phyloP scores from a whole-genome alignment of 352 stramenopile species.

The Phytophthora litchii region DNA sequence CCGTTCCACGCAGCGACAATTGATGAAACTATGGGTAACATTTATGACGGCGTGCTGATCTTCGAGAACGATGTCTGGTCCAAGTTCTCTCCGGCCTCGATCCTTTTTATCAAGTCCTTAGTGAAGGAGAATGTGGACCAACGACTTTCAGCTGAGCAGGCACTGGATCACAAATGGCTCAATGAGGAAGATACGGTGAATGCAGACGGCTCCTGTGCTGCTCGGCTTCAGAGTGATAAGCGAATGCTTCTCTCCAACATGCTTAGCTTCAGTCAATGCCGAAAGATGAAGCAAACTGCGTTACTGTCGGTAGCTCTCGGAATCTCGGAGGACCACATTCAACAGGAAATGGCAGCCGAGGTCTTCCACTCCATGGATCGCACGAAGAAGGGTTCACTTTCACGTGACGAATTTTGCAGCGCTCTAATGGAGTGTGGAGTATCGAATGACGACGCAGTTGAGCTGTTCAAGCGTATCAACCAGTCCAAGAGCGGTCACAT shows the following conservation, averaged over 20 bases:
- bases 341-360: slow-evolving; percentile 76
- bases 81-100: slow-evolving; percentile 60
- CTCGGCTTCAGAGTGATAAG: slow-evolving; percentile 63
- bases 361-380: slow-evolving; percentile 91
- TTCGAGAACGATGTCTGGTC: slow-evolving; percentile 78
- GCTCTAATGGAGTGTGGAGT: slow-evolving; percentile 91
- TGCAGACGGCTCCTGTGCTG: slow-evolving; percentile 17
- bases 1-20: slow-evolving; percentile 74
- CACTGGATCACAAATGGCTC: slow-evolving; percentile 75
- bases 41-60: slow-evolving; percentile 75
- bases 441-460: slow-evolving; percentile 71
- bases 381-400: slow-evolving; percentile 85
- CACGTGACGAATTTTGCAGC: slow-evolving; percentile 93
- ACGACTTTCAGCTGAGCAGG: slow-evolving; percentile 67
- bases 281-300: slow-evolving; percentile 80
- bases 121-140: slow-evolving; percentile 76
- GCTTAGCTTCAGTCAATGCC: slow-evolving; percentile 73
- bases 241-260: slow-evolving; percentile 77
- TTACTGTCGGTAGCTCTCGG: slow-evolving; percentile 73
- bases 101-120: slow-evolving; percentile 83
- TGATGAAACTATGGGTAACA: slow-evolving; percentile 85
- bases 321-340: slow-evolving; percentile 75
- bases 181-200: slow-evolving; percentile 26
- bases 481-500: slow-evolving; percentile 87
- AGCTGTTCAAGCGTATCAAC: slow-evolving; percentile 81